phyloP scores from a whole-genome alignment of 805 yeast species.

The Hanseniaspora clermontiae region DNA sequence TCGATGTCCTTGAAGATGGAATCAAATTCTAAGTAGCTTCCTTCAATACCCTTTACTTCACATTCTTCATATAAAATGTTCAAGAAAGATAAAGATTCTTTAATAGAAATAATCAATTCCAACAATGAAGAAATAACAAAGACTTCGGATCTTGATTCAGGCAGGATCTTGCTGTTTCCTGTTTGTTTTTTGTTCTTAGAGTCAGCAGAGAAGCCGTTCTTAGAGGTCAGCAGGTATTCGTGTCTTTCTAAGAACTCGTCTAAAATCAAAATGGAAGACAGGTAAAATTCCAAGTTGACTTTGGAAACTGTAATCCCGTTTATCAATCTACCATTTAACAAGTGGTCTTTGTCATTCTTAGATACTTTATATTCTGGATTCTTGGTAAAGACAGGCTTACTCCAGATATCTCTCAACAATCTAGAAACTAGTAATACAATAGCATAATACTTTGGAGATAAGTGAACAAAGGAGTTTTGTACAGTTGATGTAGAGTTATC shows the following conservation, averaged over 20 bases:
- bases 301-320: conserved; percentile 22
- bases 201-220: conserved; percentile 10
- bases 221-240: conserved; percentile 30
- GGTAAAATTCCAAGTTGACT: conserved; percentile 49
- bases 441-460: conserved; percentile 87
- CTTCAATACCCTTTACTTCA: conserved; percentile 29
- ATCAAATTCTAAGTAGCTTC: conserved; percentile 35
- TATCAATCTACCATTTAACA: conserved; percentile 28
- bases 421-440: conserved; percentile 67
- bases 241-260: conserved; percentile 58
- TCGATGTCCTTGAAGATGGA: conserved; percentile 61
- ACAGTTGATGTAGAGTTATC: neutral
- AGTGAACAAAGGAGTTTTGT: conserved; percentile 39
- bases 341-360: conserved; percentile 20
- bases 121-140: conserved; percentile 71
- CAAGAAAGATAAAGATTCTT: conserved; percentile 82
- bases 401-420: conserved; percentile 71
- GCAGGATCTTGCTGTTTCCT: neutral
- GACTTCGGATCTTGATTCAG: conserved; percentile 66
- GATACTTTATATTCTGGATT: conserved; percentile 18
- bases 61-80: conserved; percentile 68
- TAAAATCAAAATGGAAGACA: conserved; percentile 58
- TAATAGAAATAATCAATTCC: conserved; percentile 60
- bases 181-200: neutral
- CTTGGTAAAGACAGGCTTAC: conserved; percentile 46